A percentile compares a stretch with the other conserved stretches of the same genome.
These are phyloP conservation scores for Shiraia bambusicola DNA, from an alignment of 2,329 filamentous ascomycete genomes.

Conservation along the genomic window DNA sequence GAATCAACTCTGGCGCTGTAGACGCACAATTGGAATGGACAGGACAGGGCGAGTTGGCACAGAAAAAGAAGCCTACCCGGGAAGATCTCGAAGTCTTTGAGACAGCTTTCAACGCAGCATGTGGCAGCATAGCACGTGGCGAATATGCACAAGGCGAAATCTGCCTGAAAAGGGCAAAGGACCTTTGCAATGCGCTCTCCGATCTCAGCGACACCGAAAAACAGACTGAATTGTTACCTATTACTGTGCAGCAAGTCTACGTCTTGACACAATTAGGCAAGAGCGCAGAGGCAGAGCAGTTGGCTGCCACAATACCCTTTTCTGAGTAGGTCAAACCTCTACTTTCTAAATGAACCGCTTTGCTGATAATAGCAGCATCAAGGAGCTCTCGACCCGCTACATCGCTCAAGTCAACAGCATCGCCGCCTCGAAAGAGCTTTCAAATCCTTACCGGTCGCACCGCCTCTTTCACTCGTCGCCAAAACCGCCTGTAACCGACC, in stretches of 20 bases:
- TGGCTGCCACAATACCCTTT: conserved; percentile 64
- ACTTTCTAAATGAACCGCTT: background rate
- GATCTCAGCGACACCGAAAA: conserved; percentile 75
- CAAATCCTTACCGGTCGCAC: conserved; percentile 70
- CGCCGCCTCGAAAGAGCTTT: conserved; percentile 47
- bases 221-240: conserved; percentile 70
- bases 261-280: conserved; percentile 68
- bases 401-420: conserved; percentile 68
- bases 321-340: conserved; percentile 54
- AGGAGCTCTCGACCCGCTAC: conserved; percentile 65
- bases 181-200: conserved; percentile 71
- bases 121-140: conserved; percentile 68
- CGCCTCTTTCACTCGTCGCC: conserved; percentile 60
- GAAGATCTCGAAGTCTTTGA: conserved; percentile 76
- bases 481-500: conserved; percentile 58
- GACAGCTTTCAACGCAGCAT: conserved; percentile 78
- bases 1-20: conserved; percentile 73
- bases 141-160: conserved; percentile 65
- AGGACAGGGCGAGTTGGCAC: conserved; percentile 55
- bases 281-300: conserved; percentile 62
- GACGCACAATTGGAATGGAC: conserved; percentile 74
- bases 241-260: conserved; percentile 74
- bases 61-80: conserved; percentile 57
- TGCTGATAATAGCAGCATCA: conserved; percentile 53
- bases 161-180: conserved; percentile 68